A percentile compares a stretch with the other conserved stretches of the same genome.
Conservation (phyloP, 371 early-diverging fungal genomes). For the Apophysomyces variabilis region DNA sequence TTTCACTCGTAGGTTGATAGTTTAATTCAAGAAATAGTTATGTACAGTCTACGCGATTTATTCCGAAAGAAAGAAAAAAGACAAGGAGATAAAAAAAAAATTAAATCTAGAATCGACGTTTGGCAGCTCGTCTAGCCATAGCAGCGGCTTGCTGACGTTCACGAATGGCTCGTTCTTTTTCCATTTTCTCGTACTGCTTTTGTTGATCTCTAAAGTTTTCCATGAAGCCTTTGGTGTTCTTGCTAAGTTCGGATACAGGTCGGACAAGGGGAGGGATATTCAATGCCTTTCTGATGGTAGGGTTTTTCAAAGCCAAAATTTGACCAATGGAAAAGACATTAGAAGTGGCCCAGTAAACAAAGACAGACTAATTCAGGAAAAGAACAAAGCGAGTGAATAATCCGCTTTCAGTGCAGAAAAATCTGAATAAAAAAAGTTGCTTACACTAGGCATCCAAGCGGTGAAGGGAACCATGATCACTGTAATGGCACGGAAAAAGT, state of each 20-base stretch:
- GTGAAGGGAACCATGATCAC: slow-evolving; percentile 73
- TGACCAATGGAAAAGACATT: slow-evolving; percentile 77
- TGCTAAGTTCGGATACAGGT: slow-evolving; percentile 52
- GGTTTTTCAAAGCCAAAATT: slow-evolving; percentile 64
- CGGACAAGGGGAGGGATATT: slow-evolving; percentile 60
- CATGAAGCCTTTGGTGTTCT: slow-evolving; percentile 50
- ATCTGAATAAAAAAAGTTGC: slow-evolving; percentile 16
- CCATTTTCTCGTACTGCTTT: slow-evolving; percentile 37
- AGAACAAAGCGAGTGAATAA: not conserved
- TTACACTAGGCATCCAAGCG: slow-evolving; percentile 77
- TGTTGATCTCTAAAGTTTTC: slow-evolving; percentile 54
- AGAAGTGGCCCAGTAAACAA: slow-evolving; percentile 87
- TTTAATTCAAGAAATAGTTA: not conserved
- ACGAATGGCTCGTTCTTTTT: slow-evolving; percentile 52
- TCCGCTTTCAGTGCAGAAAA: not conserved
- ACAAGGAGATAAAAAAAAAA: not conserved
- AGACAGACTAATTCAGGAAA: slow-evolving; percentile 61
- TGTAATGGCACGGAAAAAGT: slow-evolving; percentile 68
- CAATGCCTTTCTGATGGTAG: slow-evolving; percentile 59
- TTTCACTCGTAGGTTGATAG: too few species aligned
- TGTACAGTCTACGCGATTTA: slow-evolving; percentile 6
- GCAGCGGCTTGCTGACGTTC: slow-evolving; percentile 58
- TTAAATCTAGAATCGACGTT: slow-evolving; percentile 48
- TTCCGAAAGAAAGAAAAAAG: not conserved
- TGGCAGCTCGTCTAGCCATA: slow-evolving; percentile 50